phyloP scores from a whole-genome alignment of 192 early-diverging fungal genomes.

The Allomyces macrogynus region DNA sequence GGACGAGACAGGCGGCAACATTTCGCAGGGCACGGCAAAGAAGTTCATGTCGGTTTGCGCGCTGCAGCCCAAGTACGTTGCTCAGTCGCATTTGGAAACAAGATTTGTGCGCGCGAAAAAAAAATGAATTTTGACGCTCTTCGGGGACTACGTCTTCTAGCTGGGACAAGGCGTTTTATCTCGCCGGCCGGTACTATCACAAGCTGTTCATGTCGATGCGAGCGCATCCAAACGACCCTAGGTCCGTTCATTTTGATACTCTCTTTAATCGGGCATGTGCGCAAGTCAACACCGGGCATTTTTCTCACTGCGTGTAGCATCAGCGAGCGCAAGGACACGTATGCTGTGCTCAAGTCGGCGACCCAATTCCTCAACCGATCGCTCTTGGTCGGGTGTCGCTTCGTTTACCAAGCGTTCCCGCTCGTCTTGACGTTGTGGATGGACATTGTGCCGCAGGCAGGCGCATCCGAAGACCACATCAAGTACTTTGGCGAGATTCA shows the following conservation, averaged over 20 bases:
- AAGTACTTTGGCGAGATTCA: constrained; percentile 30
- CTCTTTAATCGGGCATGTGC: too few relatives aligned
- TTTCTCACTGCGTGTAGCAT: too few relatives aligned
- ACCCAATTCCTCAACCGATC: constrained; percentile 10
- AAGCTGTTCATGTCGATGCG: constrained; percentile 18
- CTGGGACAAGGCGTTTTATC: constrained; percentile 50
- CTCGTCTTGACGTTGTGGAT: constrained; percentile 71
- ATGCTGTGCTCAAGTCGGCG: background rate
- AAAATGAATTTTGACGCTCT: too few relatives aligned
- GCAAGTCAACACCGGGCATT: too few relatives aligned
- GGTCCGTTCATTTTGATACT: constrained; percentile 4
- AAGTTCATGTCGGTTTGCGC: constrained; percentile 13
- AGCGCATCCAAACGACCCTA: constrained; percentile 5
- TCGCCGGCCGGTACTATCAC: constrained; percentile 39
- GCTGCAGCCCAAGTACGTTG: constrained; percentile 15
- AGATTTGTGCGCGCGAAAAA: background rate
- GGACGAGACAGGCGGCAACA: constrained; percentile 26
- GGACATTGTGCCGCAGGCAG: constrained; percentile 30
- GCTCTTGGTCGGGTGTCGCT: constrained; percentile 45
- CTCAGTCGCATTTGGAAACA: too few relatives aligned
- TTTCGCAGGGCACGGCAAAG: constrained; percentile 15
- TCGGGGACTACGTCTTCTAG: background rate
- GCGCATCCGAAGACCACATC: constrained; percentile 5
- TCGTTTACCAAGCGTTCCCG: constrained; percentile 68
- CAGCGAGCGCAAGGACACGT: too few relatives aligned